Percentiles rank a stretch among this genome's conserved stretches.
Conservation (phyloP, 2,329 filamentous ascomycete genomes). For the Hysterium pulicare region DNA sequence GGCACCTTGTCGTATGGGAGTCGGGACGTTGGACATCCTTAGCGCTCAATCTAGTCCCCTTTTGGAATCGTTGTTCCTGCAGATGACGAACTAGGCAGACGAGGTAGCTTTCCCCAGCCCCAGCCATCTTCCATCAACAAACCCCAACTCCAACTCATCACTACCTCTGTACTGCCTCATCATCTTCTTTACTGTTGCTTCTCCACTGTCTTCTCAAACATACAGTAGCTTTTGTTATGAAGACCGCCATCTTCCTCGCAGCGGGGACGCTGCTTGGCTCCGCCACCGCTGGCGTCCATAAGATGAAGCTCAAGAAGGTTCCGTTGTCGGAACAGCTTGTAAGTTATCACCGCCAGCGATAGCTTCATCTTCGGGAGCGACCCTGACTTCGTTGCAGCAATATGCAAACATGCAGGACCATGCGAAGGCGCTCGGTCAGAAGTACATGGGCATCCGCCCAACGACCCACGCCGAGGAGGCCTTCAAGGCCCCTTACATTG, state of each 20-base stretch:
- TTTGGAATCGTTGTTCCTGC: too few relatives aligned
- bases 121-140: not conserved
- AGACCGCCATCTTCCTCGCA: slow-evolving; percentile 75
- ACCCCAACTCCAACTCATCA: too few relatives aligned
- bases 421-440: slow-evolving; percentile 80
- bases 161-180: not conserved
- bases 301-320: slow-evolving; percentile 97
- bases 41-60: too few relatives aligned
- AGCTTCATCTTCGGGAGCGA: too few relatives aligned
- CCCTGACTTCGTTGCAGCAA: too few relatives aligned
- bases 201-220: too few relatives aligned
- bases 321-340: slow-evolving; percentile 90
- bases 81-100: too few relatives aligned
- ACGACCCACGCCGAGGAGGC: slow-evolving; percentile 67
- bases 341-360: slow-evolving; percentile 41
- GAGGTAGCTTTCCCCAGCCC: too few relatives aligned
- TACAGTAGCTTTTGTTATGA: slow-evolving; percentile 61
- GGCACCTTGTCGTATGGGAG: too few relatives aligned
- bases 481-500: slow-evolving; percentile 70
- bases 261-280: slow-evolving; percentile 77
- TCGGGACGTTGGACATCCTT: too few relatives aligned
- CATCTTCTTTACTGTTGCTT: too few relatives aligned
- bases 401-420: slow-evolving; percentile 77
- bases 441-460: slow-evolving; percentile 86
- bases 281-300: slow-evolving; percentile 83